A percentile compares a stretch with the other conserved stretches of the same genome.
Conservation (phyloP, 306 rosid species). For the Acacia melanoxylon region DNA sequence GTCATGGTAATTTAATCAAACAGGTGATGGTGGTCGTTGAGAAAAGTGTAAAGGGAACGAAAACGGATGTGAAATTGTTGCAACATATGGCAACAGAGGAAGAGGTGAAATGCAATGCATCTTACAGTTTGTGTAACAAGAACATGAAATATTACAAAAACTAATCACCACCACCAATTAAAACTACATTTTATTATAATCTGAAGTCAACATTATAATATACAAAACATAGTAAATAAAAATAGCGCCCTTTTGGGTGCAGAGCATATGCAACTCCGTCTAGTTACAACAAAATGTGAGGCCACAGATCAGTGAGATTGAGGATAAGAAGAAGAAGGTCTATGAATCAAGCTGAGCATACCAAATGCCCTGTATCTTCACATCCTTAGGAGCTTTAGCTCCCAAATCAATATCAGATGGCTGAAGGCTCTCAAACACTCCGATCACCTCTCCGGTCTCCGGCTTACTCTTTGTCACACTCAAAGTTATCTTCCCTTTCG, state of each 20-base stretch:
- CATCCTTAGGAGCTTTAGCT: slow-evolving; percentile 91
- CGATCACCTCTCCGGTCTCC: slow-evolving; percentile 84
- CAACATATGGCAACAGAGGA: neutral
- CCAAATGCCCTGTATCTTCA: slow-evolving; percentile 93
- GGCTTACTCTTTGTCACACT: slow-evolving; percentile 88
- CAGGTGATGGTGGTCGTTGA: neutral
- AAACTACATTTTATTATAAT: slow-evolving; percentile 25
- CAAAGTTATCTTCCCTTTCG: slow-evolving; percentile 80
- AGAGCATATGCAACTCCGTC: slow-evolving; percentile 25
- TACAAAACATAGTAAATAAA: slow-evolving; percentile 36
- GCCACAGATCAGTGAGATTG: neutral
- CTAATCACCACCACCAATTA: neutral
- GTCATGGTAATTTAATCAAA: slow-evolving; percentile 30
- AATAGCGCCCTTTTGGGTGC: slow-evolving; percentile 30
- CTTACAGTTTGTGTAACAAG: neutral
- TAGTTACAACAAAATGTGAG: slow-evolving; percentile 48
- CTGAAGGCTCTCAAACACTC: slow-evolving; percentile 73
- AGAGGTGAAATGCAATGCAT: neutral
- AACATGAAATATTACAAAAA: neutral
- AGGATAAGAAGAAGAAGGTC: slow-evolving; percentile 10
- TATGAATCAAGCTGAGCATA: slow-evolving; percentile 93
- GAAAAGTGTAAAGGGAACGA: neutral
- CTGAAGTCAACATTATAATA: slow-evolving; percentile 37
- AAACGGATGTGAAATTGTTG: neutral
- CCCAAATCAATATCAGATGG: slow-evolving; percentile 94